These are phyloP conservation scores for Bryum argenteum DNA, from an alignment of 225 moss, liverwort and hornwort species.

Conservation along the genomic window DNA sequence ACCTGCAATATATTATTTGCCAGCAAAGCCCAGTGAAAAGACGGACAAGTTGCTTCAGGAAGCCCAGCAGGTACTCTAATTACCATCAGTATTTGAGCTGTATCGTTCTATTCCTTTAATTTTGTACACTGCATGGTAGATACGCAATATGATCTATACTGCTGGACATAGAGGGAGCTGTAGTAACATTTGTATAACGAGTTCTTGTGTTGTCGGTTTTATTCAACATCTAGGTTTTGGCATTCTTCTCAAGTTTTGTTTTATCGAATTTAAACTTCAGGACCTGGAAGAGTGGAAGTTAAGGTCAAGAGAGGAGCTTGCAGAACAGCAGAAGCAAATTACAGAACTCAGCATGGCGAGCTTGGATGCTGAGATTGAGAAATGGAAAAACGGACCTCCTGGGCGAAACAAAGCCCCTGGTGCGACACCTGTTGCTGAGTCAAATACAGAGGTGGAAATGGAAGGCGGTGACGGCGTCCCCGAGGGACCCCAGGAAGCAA, in stretches of 20 bases:
- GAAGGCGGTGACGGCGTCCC: constrained; percentile 47
- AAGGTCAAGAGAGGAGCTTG: constrained; percentile 72
- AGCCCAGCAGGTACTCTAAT: constrained; percentile 69
- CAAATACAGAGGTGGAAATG: constrained; percentile 50
- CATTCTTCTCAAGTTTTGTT: constrained; percentile 10
- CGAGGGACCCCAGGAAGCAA: constrained; percentile 48
- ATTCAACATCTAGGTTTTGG: constrained; percentile 5
- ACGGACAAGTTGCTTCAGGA: constrained; percentile 81
- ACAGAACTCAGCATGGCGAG: constrained; percentile 75
- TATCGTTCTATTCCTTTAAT: neutral
- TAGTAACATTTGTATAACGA: constrained; percentile 1
- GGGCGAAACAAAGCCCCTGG: constrained; percentile 51
- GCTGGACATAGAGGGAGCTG: neutral
- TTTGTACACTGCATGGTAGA: constrained; percentile 2
- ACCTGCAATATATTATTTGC: constrained; percentile 85
- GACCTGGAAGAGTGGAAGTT: constrained; percentile 81
- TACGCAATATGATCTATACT: neutral
- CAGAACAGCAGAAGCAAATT: constrained; percentile 73
- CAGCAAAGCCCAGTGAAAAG: constrained; percentile 75
- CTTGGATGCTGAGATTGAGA: constrained; percentile 90
- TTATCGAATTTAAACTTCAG: constrained; percentile 44
- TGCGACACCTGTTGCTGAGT: constrained; percentile 32
- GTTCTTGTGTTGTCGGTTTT: constrained; percentile 3
- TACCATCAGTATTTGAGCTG: constrained; percentile 5
- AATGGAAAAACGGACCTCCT: constrained; percentile 74